These are phyloP conservation scores for button mushroom (Agaricus bisporus) DNA, from an alignment of 768 basidiomycete genomes.

Conservation along the genomic window DNA sequence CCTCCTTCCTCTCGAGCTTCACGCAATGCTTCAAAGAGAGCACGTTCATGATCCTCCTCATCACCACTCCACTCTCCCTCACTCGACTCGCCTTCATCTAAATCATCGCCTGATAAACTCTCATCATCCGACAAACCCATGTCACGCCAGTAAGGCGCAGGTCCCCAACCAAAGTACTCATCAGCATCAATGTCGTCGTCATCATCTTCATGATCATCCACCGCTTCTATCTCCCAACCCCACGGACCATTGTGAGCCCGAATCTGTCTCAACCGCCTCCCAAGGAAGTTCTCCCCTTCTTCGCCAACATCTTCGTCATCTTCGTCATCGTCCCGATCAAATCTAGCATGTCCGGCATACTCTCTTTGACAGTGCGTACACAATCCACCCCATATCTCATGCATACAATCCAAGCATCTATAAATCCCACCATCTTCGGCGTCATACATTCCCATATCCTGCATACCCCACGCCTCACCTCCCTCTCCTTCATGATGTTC, in stretches of 20 bases:
- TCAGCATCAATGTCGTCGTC: slow-evolving; percentile 4
- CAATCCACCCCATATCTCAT: slow-evolving; percentile 69
- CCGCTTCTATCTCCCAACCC: slow-evolving; percentile 7
- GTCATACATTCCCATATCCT: slow-evolving; percentile 60
- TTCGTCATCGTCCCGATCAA: slow-evolving; percentile 16
- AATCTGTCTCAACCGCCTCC: slow-evolving; percentile 5
- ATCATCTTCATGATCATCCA: slow-evolving; percentile 7
- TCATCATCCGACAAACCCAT: slow-evolving; percentile 1
- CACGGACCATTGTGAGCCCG: not conserved
- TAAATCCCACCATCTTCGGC: slow-evolving; percentile 73
- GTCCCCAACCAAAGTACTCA: not conserved
- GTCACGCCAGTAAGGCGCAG: not conserved
- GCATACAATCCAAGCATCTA: slow-evolving; percentile 69
- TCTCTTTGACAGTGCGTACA: slow-evolving; percentile 57
- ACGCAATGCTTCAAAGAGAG: not conserved
- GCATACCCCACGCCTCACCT: slow-evolving; percentile 22
- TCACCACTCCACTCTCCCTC: not conserved
- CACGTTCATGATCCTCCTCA: not conserved
- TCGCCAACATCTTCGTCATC: slow-evolving; percentile 30
- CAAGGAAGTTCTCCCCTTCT: slow-evolving; percentile 1
- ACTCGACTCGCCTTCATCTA: not conserved
- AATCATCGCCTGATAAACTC: not conserved
- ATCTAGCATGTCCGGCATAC: slow-evolving; percentile 48
- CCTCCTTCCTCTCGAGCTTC: not conserved
- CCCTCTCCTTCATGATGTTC: slow-evolving; percentile 13